Base-by-base conservation (phyloP, 2,329 filamentous ascomycete genomes). In the Scedosporium dehoogii region DNA sequence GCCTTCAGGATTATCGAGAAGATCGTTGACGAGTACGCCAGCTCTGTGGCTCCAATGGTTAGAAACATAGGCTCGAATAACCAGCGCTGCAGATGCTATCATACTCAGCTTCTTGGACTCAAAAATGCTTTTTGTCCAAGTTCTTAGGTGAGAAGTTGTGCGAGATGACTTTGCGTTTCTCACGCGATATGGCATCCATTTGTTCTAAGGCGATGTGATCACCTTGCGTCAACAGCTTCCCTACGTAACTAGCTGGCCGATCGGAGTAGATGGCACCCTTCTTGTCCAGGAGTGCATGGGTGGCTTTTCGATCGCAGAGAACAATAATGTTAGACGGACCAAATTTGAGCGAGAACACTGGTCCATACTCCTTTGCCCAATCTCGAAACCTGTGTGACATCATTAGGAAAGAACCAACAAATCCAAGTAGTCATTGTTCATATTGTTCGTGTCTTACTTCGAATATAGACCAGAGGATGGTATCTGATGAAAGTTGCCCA, bases 281-380 rank as follows among this genome's bases (percentile, higher is more conserved):
- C 67, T 75, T 76, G 65, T 79, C 78, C 6, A 79, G 58, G 1
- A 79, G 69, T 41, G 75, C 68, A 60, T 76, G 75, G 51, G 76
- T 68, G 1, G 75, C 65, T 4, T 68, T 64, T 4, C 72, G 72
- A 59, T 74, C 70, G 6, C 70, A 76, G 27, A 79, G 64, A 4
- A 79, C 74, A 0, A 73, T 70, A 10, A 71, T 69, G 2, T 72
- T 78, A 10, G 68, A 69, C 3, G 68, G 68, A 3, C 75, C 74
- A 12, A 77, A 67, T 64, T 78, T 78, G 58, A 76, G 68, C 2
- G 66, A 67, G 60, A 69, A 76, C 7, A 78, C 67, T 1, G 71
- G 70, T 9, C 75, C 75, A 63, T 76, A 77, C 44, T 67, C 63
- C 16, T 68, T 64, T 0, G 74, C 70, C 72, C 73, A 74, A 69